phyloP scores from a whole-genome alignment of 495 filamentous ascomycete genomes.

The Neurospora pannonica region DNA sequence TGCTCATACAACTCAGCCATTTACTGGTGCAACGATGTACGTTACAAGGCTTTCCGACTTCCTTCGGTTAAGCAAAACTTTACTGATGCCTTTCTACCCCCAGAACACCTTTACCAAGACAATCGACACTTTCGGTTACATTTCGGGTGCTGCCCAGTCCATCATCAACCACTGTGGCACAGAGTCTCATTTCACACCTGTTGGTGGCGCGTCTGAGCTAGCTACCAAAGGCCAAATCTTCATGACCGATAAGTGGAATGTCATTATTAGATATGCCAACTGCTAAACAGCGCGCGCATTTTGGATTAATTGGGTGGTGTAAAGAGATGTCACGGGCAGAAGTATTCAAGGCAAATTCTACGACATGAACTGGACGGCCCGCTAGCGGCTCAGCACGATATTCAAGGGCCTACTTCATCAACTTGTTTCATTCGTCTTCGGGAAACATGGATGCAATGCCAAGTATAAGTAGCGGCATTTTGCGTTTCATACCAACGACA shows the following conservation, averaged over 20 bases:
- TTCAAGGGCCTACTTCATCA: too few relatives aligned
- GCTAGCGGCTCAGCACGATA: not conserved
- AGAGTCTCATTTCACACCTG: too few relatives aligned
- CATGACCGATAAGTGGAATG: too few relatives aligned
- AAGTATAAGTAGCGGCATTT: too few relatives aligned
- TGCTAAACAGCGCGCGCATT: not conserved
- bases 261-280: not conserved
- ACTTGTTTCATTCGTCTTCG: too few relatives aligned
- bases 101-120: not conserved
- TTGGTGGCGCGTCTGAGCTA: too few relatives aligned
- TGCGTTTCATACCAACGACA: too few relatives aligned
- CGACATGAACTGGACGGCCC: not conserved
- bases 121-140: not conserved
- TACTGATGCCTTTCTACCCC: too few relatives aligned
- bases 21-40: conserved; percentile 23
- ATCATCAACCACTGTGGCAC: not conserved
- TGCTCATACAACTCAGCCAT: conserved; percentile 19
- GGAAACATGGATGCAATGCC: too few relatives aligned
- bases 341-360: not conserved
- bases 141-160: not conserved
- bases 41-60: not conserved
- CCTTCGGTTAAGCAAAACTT: too few relatives aligned
- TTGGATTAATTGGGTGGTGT: not conserved
- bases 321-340: not conserved
- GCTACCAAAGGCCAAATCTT: too few relatives aligned